phyloP scores from a whole-genome alignment of 768 basidiomycete species.

The Boletus edulis region DNA sequence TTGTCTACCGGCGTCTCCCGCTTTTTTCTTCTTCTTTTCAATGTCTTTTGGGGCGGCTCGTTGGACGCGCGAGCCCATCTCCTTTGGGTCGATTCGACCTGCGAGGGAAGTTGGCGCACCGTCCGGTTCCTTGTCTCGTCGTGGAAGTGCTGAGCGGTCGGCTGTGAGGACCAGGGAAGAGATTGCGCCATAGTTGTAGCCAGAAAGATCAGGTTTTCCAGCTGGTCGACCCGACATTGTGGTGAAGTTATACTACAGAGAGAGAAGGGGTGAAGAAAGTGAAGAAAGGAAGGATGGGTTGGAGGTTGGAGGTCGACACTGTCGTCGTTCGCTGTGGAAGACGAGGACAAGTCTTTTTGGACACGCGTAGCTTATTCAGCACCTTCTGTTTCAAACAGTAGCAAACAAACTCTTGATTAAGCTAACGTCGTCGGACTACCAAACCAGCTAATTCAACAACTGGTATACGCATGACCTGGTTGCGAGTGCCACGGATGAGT shows the following conservation, averaged over 20 bases:
- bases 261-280: background rate
- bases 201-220: constrained; percentile 77
- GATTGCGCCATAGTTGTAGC: constrained; percentile 95
- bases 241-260: constrained; percentile 2
- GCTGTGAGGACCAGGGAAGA: constrained; percentile 95
- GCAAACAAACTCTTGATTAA: constrained; percentile 18
- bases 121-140: constrained; percentile 94
- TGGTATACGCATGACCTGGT: no score
- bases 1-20: constrained; percentile 47
- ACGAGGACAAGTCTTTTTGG: constrained; percentile 30
- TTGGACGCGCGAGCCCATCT: constrained; percentile 92
- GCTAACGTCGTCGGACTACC: no score
- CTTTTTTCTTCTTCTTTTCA: constrained; percentile 93
- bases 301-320: constrained; percentile 3
- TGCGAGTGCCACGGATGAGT: no score
- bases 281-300: background rate
- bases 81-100: constrained; percentile 82
- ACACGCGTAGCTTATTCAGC: constrained; percentile 10
- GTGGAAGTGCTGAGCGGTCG: constrained; percentile 73
- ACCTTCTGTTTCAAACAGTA: constrained; percentile 17
- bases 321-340: constrained; percentile 5
- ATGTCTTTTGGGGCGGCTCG: constrained; percentile 83
- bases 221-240: constrained; percentile 40
- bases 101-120: constrained; percentile 92
- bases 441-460: no score